Evolutionary conservation across 2,329 filamentous ascomycete species (phyloP).

Genomic region (Beauveria medogensis): DNA sequence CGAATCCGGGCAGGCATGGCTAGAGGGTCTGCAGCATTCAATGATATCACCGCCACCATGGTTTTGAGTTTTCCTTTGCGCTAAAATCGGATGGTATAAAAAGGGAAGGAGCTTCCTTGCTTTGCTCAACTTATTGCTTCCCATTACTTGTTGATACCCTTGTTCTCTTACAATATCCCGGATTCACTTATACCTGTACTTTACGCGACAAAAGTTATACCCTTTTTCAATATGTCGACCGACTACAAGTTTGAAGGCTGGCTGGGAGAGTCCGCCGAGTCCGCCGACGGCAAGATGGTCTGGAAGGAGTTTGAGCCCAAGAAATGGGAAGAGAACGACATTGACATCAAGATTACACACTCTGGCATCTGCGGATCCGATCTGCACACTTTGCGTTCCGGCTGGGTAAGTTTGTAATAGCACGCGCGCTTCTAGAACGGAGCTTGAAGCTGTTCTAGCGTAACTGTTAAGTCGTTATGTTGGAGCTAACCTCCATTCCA

Average conservation of each 20-base stretch:
- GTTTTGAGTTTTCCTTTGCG: not conserved
- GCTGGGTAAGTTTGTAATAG: conserved; percentile 33
- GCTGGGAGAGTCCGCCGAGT: conserved; percentile 34
- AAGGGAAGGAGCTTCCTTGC: not conserved
- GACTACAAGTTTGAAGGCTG: conserved; percentile 44
- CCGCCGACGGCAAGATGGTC: conserved; percentile 43
- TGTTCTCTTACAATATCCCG: not conserved
- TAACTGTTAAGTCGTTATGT: too few relatives aligned
- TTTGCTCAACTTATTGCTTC: not conserved
- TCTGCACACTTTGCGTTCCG: conserved; percentile 49
- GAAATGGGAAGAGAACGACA: conserved; percentile 55
- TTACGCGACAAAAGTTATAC: not conserved
- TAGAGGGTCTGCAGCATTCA: not conserved
- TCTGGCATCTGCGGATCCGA: conserved; percentile 60
- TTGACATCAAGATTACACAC: conserved; percentile 58
- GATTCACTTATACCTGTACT: not conserved
- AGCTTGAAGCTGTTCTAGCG: not conserved
- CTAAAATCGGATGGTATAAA: not conserved
- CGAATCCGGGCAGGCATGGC: not conserved
- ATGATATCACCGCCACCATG: conserved; percentile 1
- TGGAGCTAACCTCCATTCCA: not conserved
- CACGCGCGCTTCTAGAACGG: conserved; percentile 27
- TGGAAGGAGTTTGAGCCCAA: conserved; percentile 54
- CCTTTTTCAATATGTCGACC: conserved; percentile 20
- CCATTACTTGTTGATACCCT: not conserved